Evolutionary conservation across 768 basidiomycete genomes (phyloP).

Genomic region (Pholiota molesta): DNA sequence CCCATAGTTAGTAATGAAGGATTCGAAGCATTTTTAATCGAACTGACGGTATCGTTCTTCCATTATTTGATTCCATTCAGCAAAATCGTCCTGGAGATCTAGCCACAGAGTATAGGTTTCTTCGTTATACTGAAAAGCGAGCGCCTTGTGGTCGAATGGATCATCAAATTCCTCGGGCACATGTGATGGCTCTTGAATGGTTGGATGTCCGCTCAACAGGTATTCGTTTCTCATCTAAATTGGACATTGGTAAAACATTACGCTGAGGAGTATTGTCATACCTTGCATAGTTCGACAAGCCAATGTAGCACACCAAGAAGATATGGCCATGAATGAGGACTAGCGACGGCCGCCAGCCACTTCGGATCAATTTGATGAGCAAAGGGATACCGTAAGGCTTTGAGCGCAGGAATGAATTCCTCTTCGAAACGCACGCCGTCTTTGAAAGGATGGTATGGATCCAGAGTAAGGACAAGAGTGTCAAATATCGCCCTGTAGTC

Average conservation of each 20-base stretch:
- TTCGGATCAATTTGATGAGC: slow-evolving; percentile 79
- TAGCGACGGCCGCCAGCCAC: slow-evolving; percentile 86
- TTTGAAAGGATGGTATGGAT: slow-evolving; percentile 66
- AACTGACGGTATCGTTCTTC: slow-evolving; percentile 77
- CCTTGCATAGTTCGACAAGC: slow-evolving; percentile 87
- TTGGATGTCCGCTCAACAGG: slow-evolving; percentile 65
- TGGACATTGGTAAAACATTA: slow-evolving; percentile 12
- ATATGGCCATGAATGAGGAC: slow-evolving; percentile 90
- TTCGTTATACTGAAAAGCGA: slow-evolving; percentile 76
- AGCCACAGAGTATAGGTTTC: slow-evolving; percentile 72
- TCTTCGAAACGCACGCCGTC: slow-evolving; percentile 68
- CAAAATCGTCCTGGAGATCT: slow-evolving; percentile 66
- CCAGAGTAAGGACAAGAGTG: slow-evolving; percentile 70
- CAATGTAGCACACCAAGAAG: slow-evolving; percentile 90
- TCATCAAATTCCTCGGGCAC: slow-evolving; percentile 80
- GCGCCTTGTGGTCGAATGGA: slow-evolving; percentile 69
- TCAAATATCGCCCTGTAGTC: slow-evolving; percentile 88
- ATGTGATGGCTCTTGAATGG: slow-evolving; percentile 60
- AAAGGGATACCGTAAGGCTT: slow-evolving; percentile 81
- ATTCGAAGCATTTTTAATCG: background rate
- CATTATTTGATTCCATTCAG: slow-evolving; percentile 68
- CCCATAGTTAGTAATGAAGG: slow-evolving; percentile 7
- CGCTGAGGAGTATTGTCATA: slow-evolving; percentile 34
- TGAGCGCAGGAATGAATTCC: slow-evolving; percentile 77
- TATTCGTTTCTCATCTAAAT: slow-evolving; percentile 47